Evolutionary conservation across 2,329 filamentous ascomycete genomes (phyloP), one percentile per base, ranked within the genome.

Genomic region (Calonectria fujianensis): DNA sequence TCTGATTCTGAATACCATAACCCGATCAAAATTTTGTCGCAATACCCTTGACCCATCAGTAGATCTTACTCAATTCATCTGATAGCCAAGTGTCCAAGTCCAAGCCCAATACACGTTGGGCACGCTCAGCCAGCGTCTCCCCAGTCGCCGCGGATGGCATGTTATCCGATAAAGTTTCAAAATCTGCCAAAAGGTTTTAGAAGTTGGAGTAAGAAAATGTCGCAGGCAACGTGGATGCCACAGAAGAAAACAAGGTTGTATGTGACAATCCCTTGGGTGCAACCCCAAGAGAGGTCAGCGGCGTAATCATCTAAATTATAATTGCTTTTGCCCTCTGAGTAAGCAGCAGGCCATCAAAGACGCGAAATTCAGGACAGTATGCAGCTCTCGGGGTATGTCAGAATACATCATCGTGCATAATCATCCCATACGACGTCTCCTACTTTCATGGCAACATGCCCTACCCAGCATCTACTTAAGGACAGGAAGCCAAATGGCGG

Each of bases 61-160:
- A 9, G 18, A 63, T 61, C 35, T 29, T 41, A 63, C 57, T 41
- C 37, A 63, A 41, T 31, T 63, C 57, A 10, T 27, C 35, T 7
- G 57, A 41, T 24, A 63, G 24, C 57, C 57, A 63, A 11, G 35
- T 27, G 24, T 63, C 35, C 37, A 63, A 41, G 16, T 63, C 57
- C 37, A 63, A 16, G 32, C 57, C 57, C 14, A 63, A 63, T 4
- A 63, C 39, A 18, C 35, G 57, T 37, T 63, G 37, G 8, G 57
- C 57, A 39, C 57, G 57, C 8, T 63, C 57, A 27, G 57, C 57
- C 8, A 63, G 4, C 24, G 57, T 63, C 37, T 37, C 35, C 37
- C 57, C 57, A 18, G 57, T 29, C 14, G 57, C 57, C 16, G 57
- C 57, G 27, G 57, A 41, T 41, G 57, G 57, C 57, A 63, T 63